Conservation (phyloP, 225 moss, liverwort and hornwort genomes). For the Polytrichum commune region DNA sequence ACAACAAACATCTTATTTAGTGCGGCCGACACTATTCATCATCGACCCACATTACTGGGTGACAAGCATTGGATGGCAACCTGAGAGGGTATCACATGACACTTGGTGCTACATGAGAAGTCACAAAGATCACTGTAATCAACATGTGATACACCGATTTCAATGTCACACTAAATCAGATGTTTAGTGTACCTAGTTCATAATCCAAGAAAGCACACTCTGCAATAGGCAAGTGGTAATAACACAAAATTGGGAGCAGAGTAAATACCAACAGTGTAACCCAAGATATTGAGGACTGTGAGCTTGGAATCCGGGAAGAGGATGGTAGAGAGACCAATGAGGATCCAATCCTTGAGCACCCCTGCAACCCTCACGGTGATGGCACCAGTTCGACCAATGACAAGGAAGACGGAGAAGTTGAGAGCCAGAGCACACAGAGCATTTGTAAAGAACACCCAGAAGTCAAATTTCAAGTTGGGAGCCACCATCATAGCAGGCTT, state of each 20-base stretch:
- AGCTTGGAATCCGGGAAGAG: constrained; percentile 22
- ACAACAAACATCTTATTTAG: not conserved
- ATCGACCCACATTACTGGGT: not conserved
- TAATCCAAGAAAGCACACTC: not conserved
- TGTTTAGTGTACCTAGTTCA: not conserved
- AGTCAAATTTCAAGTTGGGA: constrained; percentile 13
- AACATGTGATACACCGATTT: too few species aligned
- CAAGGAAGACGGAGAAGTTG: constrained; percentile 25
- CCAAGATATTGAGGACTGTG: constrained; percentile 16
- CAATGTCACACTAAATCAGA: too few species aligned
- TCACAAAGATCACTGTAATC: too few species aligned
- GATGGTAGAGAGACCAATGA: constrained; percentile 26
- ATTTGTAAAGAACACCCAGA: constrained; percentile 24
- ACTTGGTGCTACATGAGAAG: too few species aligned
- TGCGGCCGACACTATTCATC: not conserved
- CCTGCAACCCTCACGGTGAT: constrained; percentile 27
- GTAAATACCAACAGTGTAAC: constrained; percentile 24
- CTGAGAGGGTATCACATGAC: too few species aligned
- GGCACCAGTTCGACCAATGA: constrained; percentile 30
- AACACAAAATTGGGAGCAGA: not conserved
- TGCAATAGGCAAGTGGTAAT: not conserved
- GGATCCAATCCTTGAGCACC: constrained; percentile 30
- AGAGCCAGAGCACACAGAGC: constrained; percentile 20
- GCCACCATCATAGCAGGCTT: constrained; percentile 20
- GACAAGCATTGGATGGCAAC: not conserved